Base-by-base conservation (phyloP, 768 basidiomycete species). In the Russula lepida region DNA sequence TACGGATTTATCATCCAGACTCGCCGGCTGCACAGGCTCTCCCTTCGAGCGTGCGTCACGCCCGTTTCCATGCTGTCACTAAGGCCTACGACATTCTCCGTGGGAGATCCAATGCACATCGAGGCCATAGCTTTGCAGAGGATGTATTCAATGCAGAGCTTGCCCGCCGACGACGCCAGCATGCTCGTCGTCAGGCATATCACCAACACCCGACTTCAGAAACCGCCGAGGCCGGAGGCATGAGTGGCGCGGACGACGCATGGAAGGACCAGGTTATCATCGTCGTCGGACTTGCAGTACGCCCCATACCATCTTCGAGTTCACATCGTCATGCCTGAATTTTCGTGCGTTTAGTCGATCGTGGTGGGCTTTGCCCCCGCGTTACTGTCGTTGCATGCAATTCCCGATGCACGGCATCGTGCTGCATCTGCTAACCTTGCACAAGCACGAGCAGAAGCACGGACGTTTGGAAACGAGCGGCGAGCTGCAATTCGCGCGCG, bases 1-100 rank as follows among this genome's bases (percentile, higher is more conserved):
- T 86, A 41, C 82, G 84, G 48, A 69, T 76, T 11, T 81, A 89
- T 68, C 89, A 91, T 67, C 88, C 89, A 3, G 88, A 91, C 69
- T 81, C 83, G 3, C 73, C 76, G 3, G 69, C 73, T 11, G 75
- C 76, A 28, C 76, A 76, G 6, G 58, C 66, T 21, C 61, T 83
- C 21, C 69, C 80, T 1, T 68, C 80, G 6, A 68, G 72, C 43
- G 70, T 78, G 51, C 79, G 82, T 8, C 85, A 84, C 60, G 73
- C 76, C 7, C 80, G 81, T 3, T 91, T 90, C 66, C 85, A 84
- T 58, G 74, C 80, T 44, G 82, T 90, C 52, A 79, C 80, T 8
- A 74, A 77, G 8, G 84, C 89, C 2, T 91, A 90, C 63, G 83
- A 85, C 41, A 66, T 73, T 21, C 75, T 87, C 3, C 73, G 79